phyloP scores from a whole-genome alignment of 2,329 filamentous ascomycete species.

The Aspergillus arachidicola region DNA sequence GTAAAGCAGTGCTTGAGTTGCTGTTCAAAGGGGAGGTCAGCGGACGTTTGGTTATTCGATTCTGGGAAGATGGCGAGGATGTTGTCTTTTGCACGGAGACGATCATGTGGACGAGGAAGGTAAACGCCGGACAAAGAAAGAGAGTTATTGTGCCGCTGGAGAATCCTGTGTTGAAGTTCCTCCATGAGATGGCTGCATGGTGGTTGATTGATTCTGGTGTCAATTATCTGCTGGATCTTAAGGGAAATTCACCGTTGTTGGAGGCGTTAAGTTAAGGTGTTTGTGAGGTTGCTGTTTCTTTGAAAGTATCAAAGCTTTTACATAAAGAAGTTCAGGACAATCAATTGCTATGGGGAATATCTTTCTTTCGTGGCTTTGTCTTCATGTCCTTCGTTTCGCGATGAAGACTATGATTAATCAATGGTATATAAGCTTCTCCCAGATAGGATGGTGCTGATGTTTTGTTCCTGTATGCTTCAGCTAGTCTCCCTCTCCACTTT shows the following conservation, averaged over 20 bases:
- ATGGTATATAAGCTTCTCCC: not conserved
- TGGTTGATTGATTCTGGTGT: conserved; percentile 40
- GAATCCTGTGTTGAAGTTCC: conserved; percentile 26
- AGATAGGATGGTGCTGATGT: not conserved
- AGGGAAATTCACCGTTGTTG: not conserved
- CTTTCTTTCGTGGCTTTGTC: not conserved
- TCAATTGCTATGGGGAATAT: not conserved
- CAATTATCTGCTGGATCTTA: conserved; percentile 30
- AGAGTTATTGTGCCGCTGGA: conserved; percentile 31
- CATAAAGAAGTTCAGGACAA: not conserved
- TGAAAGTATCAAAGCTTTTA: not conserved
- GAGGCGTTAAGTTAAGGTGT: not conserved
- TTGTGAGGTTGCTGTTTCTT: not conserved
- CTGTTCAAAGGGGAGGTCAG: conserved; percentile 18
- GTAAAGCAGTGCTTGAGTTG: conserved; percentile 37
- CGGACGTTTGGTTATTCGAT: conserved; percentile 31
- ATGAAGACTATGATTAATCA: not conserved
- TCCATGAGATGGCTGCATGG: conserved; percentile 40
- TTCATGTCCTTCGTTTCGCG: not conserved
- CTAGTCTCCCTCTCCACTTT: not conserved
- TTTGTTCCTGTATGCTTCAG: not conserved
- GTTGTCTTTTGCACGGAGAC: conserved; percentile 33
- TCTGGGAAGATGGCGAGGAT: conserved; percentile 16
- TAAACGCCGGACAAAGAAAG: conserved; percentile 6
- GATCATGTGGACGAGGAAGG: conserved; percentile 32